Conservation (phyloP, 352 stramenopile genomes). For the Pythium rishiriense region DNA sequence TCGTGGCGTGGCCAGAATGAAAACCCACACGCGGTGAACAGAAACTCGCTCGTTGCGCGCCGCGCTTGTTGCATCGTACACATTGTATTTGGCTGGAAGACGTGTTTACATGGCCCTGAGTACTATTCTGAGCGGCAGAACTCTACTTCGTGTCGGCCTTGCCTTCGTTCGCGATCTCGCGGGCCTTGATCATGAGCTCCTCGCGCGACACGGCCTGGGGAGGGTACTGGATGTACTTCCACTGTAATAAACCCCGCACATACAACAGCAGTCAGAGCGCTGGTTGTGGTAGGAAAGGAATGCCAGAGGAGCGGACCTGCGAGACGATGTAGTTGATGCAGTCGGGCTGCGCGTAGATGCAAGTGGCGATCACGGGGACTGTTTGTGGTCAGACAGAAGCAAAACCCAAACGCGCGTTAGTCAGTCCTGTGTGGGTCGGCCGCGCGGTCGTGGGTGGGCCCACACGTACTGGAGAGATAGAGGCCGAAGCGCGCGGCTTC, state of each 20-base stretch:
- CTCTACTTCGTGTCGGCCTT: conserved; percentile 33
- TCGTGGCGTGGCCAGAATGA: no score
- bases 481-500: conserved; percentile 70
- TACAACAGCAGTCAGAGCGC: background rate
- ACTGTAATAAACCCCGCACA: no score
- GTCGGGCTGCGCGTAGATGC: conserved; percentile 84
- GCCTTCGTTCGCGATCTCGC: conserved; percentile 63
- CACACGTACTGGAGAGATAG: conserved; percentile 65
- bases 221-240: conserved; percentile 87
- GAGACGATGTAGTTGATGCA: conserved; percentile 81
- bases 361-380: conserved; percentile 80
- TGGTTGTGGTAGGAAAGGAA: background rate
- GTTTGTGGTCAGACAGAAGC: conserved; percentile 3
- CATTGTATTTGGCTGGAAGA: no score
- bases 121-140: background rate
- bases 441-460: no score
- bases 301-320: conserved; percentile 36
- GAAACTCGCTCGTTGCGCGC: no score
- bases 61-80: background rate
- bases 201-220: conserved; percentile 73
- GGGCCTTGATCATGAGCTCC: conserved; percentile 77
- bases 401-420: conserved; percentile 2
- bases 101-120: background rate
- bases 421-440: no score
- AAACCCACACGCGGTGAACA: no score